Base-by-base conservation (phyloP, 306 rosid genomes). In the Lathyrus tuberosus region DNA sequence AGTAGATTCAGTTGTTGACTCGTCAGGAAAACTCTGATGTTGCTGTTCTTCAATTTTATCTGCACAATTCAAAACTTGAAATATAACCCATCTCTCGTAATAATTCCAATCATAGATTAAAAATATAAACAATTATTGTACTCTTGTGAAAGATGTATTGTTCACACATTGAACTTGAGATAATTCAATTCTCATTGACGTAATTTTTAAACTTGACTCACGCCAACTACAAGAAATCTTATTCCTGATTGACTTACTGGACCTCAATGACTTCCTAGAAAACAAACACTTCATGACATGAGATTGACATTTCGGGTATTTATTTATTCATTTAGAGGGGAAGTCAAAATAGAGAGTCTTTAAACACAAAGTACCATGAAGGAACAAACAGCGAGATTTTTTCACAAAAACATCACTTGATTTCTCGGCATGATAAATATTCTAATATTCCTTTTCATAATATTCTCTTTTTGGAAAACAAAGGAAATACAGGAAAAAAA, bases 1-100 rank as follows among this genome's bases (percentile, higher is more conserved):
- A 65, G 86, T 51, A 76, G 96, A 35, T 40, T 90, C 97, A 4
- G 73, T 56, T 28, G 75, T 73, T 20, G 92, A 70, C 48, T 94
- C 96, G 53, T 94, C 98, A 44, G 85, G 75, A 71, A 83, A 60
- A 84, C 61, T 87, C 58, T 79, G 97, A 38, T 83, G 87, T 58
- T 85, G 98, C 66, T 78, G 92, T 63, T 94, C 98, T 59, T 94
- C 98, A 47, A 75, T 83, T 79, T 81, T 87, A 72, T 94, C 98
- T 94, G 88, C 84, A 78, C 61, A 72, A 62, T 67, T 74, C 38
- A 86, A 57, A 37, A 64, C 42, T 28, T 57, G 38, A 66, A 15
- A 69, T 51, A 51, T 65, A 52, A 8, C 35, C 51, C 48, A 59
- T 53, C 60, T 44, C 22, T 60, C 56, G 52, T 24, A 61, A 80